Percentiles rank a stretch among this genome's conserved stretches.
phyloP scores from a whole-genome alignment of 176 grass and related monocot genomes.

The Aegilops tauschii region DNA sequence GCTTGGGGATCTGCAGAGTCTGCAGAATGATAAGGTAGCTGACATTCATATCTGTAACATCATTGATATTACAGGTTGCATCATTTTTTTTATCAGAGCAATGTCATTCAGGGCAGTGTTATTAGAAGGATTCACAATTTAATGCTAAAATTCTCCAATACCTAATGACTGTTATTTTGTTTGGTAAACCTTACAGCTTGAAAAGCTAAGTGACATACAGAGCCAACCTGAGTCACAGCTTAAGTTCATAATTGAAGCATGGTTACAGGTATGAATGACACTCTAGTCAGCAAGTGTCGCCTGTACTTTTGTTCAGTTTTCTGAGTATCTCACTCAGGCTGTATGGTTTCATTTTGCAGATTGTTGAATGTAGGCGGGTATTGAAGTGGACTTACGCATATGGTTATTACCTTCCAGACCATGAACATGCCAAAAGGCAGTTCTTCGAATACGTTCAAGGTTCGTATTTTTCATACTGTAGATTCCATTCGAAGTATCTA shows the following conservation, averaged over 20 bases:
- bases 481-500: background rate
- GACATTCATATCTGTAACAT: no score
- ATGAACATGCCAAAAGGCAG: slow-evolving; percentile 89
- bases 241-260: slow-evolving; percentile 99
- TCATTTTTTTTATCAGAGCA: background rate
- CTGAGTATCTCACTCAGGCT: background rate
- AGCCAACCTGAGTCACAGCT: slow-evolving; percentile 99
- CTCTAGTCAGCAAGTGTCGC: background rate
- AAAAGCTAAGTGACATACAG: slow-evolving; percentile 95
- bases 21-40: slow-evolving; percentile 94
- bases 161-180: background rate
- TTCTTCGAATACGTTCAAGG: slow-evolving; percentile 99
- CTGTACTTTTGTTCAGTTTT: background rate
- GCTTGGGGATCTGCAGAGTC: slow-evolving; percentile 70
- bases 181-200: slow-evolving; percentile 61
- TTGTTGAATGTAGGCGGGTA: slow-evolving; percentile 94
- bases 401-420: slow-evolving; percentile 91
- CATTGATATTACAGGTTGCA: background rate
- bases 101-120: background rate
- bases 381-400: slow-evolving; percentile 99
- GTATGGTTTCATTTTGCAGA: slow-evolving; percentile 51
- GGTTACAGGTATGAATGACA: slow-evolving; percentile 73
- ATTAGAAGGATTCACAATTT: slow-evolving; percentile 1
- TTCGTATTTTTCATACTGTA: slow-evolving; percentile 37
- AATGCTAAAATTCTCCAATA: background rate